Evolutionary conservation across 805 yeast species (phyloP), one percentile per base, ranked within the genome.

Genomic region (Ogataea ganodermae): DNA sequence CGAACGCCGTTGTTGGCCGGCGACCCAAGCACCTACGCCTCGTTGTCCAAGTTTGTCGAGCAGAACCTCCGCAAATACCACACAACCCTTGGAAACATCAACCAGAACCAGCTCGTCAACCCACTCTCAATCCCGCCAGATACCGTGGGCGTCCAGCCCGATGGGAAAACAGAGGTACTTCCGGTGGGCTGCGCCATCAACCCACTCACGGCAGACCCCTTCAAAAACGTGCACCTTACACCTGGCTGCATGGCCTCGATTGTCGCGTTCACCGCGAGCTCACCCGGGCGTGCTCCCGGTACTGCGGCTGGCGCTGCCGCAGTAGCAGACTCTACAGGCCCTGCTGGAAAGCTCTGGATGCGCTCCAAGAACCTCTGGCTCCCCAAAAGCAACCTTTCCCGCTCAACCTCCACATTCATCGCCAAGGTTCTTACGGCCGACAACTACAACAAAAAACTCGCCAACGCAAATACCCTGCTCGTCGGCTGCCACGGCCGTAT

Each of bases 161-260:
- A 61, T 38, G 65, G 64, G 1, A 66, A 62, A 41, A 53, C 67
- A 0, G 74, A 70, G 39, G 56, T 65, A 4, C 37, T 68, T 8
- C 71, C 73, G 22, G 68, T 80, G 17, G 86, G 83, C 0, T 80
- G 83, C 36, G 71, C 71, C 37, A 70, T 80, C 23, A 79, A 78
- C 49, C 81, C 84, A 0, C 61, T 80, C 44, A 50, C 63, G 35
- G 74, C 81, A 4, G 86, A 80, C 56, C 77, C 80, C 1, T 80
- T 75, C 56, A 70, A 71, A 45, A 66, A 71, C 22, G 80, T 79
- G 17, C 80, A 75, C 54, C 62, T 80, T 45, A 79, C 75, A 16
- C 83, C 84, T 0, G 83, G 86, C 0, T 79, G 84, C 52, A 49
- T 74, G 9, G 55, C 66, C 2, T 36, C 45, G 6, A 57, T 66